A percentile compares a stretch with the other conserved stretches of the same genome.
These are phyloP conservation scores for Pistacia atlantica DNA, from an alignment of 345 rosid species.

Conservation along the genomic window DNA sequence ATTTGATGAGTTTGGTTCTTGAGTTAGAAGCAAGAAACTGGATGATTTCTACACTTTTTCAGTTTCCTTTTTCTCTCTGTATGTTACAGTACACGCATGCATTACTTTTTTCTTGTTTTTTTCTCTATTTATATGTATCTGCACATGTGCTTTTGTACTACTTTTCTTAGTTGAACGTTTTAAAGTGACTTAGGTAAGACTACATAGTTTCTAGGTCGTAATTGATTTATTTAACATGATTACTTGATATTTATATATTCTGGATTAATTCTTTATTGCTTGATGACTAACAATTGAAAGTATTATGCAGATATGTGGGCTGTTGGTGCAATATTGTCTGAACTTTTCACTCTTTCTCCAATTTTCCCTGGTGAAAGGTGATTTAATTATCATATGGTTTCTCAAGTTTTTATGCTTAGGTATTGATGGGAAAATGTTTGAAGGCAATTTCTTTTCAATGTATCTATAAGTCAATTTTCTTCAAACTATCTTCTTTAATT, in stretches of 20 bases:
- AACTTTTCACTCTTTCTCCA: conserved; percentile 83
- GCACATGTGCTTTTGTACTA: neutral
- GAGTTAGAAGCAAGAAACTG: too few species aligned
- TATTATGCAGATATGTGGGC: conserved; percentile 92
- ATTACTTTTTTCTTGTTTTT: too few species aligned
- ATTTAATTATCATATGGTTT: conserved; percentile 15
- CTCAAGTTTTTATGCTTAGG: neutral
- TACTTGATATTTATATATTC: conserved; percentile 17
- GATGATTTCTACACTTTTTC: too few species aligned
- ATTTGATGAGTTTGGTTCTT: too few species aligned
- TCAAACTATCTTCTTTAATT: neutral
- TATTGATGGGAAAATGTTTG: conserved; percentile 4
- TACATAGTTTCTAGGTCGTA: neutral
- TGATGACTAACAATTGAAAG: conserved; percentile 24
- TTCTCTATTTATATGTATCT: neutral
- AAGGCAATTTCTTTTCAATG: conserved; percentile 4
- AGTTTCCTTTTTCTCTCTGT: too few species aligned
- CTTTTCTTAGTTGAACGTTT: neutral
- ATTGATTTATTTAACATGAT: conserved; percentile 6
- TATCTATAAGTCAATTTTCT: neutral
- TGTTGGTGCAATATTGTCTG: conserved; percentile 90
- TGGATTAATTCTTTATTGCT: neutral
- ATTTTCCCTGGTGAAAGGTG: conserved; percentile 98
- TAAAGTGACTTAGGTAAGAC: neutral
- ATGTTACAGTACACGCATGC: too few species aligned